Percentiles rank a stretch among this genome's conserved stretches.
phyloP scores from a whole-genome alignment of 2,329 filamentous ascomycete genomes.

The Penicillium sp. region DNA sequence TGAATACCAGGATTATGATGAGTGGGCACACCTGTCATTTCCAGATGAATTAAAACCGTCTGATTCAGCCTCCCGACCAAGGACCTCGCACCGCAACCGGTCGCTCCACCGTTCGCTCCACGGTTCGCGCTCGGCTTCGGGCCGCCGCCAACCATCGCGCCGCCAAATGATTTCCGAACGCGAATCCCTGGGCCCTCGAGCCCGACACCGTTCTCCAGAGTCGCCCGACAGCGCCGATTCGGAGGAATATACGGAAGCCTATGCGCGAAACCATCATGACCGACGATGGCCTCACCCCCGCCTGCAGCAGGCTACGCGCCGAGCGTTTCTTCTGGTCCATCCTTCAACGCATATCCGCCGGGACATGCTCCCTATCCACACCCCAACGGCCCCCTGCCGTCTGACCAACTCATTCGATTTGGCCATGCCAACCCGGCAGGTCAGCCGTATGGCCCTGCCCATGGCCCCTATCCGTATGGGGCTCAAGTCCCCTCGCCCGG shows the following conservation, averaged over 20 bases:
- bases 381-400: conserved; percentile 24
- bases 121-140: conserved; percentile 33
- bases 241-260: conserved; percentile 54
- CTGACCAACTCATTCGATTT: conserved; percentile 34
- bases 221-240: conserved; percentile 60
- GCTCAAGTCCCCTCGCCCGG: conserved; percentile 25
- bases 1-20: conserved; percentile 38
- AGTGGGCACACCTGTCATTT: conserved; percentile 40
- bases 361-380: conserved; percentile 28
- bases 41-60: conserved; percentile 46
- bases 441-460: conserved; percentile 24
- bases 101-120: conserved; percentile 27
- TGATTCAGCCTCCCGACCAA: conserved; percentile 44
- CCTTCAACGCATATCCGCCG: conserved; percentile 33
- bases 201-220: conserved; percentile 46
- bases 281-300: conserved; percentile 31
- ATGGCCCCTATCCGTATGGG: conserved; percentile 28
- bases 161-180: conserved; percentile 37
- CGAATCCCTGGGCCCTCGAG: conserved; percentile 34
- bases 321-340: conserved; percentile 39
- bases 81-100: conserved; percentile 40
- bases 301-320: conserved; percentile 36
- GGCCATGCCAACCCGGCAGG: conserved; percentile 24
- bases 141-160: conserved; percentile 36
- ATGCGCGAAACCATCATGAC: conserved; percentile 38